Evolutionary conservation across 2,329 filamentous ascomycete genomes (phyloP), one percentile per base, ranked within the genome.

Genomic region (Alternaria consortialis): DNA sequence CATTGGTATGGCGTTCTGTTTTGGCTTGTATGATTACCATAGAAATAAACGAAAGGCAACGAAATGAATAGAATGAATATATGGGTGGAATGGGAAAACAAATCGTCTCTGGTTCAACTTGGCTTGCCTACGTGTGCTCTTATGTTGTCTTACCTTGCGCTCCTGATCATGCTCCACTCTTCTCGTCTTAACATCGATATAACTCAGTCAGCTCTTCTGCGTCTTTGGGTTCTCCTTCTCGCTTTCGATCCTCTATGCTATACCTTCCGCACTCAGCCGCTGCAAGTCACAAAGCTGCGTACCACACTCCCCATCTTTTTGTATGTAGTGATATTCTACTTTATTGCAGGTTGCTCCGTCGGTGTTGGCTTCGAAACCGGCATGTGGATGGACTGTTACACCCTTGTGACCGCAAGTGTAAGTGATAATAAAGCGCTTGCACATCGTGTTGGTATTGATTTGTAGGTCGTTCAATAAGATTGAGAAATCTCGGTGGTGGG

Each of bases 1-100:
- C 56, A 58, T 58, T 58, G 48, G 55, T 42, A 36, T 44, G 56
- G 56, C 56, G 47, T 53, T 53, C 20, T 43, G 25, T 34, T 20
- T 34, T 12, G 51, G 36, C 27, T 43, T 54, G 51, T 54, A 54
- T n/a, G 39, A 54, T 27, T 54, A 54, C 17, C 39, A 43, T 54
- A 50, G 53, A 56, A 32, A 32, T 15, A 50, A 57, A 51, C 25
- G 15, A 51, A 40, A 51, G 36, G 25, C 37, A 51, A 42, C 39
- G 27, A 40, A 47, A 51, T 50, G 44, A 34, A 40, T 37, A 36
- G 20, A 50, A 36, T 15, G 31, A 23, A 20, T 37, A 36, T 27
- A 50, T 50, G 32, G 46, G 20, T 17, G 32, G 46, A 25, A 23
- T n/a, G 8, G 32, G 7, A 23, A 29, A 27, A 2, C 25, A 15